Conservation (phyloP, 495 filamentous ascomycete genomes). For the Penicillium silybi region DNA sequence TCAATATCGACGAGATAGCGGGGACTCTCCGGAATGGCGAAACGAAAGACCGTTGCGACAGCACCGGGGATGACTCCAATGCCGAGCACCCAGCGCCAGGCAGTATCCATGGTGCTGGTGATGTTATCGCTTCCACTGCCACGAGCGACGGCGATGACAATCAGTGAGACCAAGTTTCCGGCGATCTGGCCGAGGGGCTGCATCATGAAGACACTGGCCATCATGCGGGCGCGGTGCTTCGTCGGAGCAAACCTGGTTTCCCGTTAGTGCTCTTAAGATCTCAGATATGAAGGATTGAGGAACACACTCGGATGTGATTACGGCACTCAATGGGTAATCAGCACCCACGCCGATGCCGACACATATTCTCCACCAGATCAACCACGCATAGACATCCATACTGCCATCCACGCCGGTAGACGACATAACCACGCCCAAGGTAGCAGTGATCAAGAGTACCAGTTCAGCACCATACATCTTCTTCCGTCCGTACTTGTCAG, state of each 20-base stretch:
- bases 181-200: conserved; percentile 64
- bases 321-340: conserved; percentile 54
- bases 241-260: conserved; percentile 52
- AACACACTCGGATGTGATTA: conserved; percentile 58
- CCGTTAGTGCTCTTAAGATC: conserved; percentile 1
- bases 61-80: conserved; percentile 58
- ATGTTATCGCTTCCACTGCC: conserved; percentile 27
- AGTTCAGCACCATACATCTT: conserved; percentile 63
- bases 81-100: conserved; percentile 61
- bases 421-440: conserved; percentile 52
- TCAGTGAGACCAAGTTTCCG: conserved; percentile 49
- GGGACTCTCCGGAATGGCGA: conserved; percentile 59
- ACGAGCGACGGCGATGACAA: conserved; percentile 39
- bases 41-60: conserved; percentile 55
- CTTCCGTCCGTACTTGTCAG: conserved; percentile 58
- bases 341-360: conserved; percentile 56
- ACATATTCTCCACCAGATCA: conserved; percentile 56
- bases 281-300: neutral
- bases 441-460: conserved; percentile 52
- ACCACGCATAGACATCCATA: conserved; percentile 55
- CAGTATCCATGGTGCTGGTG: conserved; percentile 36
- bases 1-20: conserved; percentile 53
- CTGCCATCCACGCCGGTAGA: conserved; percentile 37
- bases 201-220: conserved; percentile 64
- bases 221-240: conserved; percentile 56